A percentile compares a stretch with the other conserved stretches of the same genome.
Evolutionary conservation across 345 rosid species (phyloP).

Genomic region (Brassica rapa): DNA sequence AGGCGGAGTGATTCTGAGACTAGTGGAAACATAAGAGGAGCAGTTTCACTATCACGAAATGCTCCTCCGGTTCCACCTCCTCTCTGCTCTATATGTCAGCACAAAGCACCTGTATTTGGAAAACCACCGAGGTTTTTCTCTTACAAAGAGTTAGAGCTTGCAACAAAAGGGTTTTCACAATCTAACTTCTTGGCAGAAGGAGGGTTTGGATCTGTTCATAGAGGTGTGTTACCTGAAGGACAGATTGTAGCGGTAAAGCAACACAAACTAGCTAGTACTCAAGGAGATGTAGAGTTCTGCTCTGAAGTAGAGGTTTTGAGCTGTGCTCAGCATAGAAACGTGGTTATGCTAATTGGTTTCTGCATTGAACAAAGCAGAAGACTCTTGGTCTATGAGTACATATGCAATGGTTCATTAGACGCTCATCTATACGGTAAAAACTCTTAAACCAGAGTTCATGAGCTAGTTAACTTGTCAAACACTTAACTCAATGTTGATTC

Average conservation of each 20-base stretch:
- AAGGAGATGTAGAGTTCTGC: constrained; percentile 63
- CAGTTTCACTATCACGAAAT: constrained; percentile 68
- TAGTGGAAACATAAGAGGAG: constrained; percentile 61
- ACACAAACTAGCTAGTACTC: constrained; percentile 49
- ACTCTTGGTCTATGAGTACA: constrained; percentile 65
- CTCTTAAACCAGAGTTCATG: not conserved
- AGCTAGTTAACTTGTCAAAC: not conserved
- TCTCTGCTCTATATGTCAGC: constrained; percentile 64
- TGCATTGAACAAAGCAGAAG: constrained; percentile 57
- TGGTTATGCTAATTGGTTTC: constrained; percentile 66
- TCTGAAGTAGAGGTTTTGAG: constrained; percentile 68
- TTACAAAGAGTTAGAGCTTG: constrained; percentile 48
- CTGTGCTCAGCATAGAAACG: constrained; percentile 68
- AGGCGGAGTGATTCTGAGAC: constrained; percentile 49
- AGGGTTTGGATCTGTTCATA: constrained; percentile 57
- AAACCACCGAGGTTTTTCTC: constrained; percentile 56
- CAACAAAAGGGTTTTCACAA: constrained; percentile 54
- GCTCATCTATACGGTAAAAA: constrained; percentile 59
- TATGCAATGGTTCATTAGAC: constrained; percentile 68
- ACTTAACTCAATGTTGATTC: not conserved
- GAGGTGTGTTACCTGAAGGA: constrained; percentile 57
- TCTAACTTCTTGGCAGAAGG: constrained; percentile 58
- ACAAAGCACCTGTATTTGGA: constrained; percentile 50
- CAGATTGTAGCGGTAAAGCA: constrained; percentile 65
- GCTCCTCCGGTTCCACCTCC: constrained; percentile 54